Evolutionary conservation across 1,139 yeast genomes (phyloP), one percentile per base, ranked within the genome.

Genomic region (Saccharomycopsis crataegensis): DNA sequence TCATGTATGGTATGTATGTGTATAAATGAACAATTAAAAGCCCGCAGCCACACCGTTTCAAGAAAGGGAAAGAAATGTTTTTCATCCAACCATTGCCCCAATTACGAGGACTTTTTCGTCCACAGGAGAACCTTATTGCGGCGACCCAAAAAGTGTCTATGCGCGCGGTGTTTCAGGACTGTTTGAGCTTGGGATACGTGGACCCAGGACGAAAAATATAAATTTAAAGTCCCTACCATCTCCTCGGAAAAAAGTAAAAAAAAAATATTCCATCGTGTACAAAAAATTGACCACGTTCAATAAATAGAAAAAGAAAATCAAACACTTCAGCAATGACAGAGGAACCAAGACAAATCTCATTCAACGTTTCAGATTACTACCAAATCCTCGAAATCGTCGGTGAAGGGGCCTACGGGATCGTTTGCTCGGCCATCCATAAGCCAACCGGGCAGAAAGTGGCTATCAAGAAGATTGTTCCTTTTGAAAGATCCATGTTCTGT

Each of bases 321-420:
- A 22, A 22, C 28, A 22, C 28, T 4, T 3, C 28, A 22, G 46
- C n/a, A 40, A 57, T 51, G 53, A 54, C 52, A 46, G 60, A 55
- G 48, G 55, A 57, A 46, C 61, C 70, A 9, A 60, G 85, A 46
- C 78, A 78, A 64, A 77, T 85, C 49, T 76, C 89, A 33, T 89
- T 89, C 71, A 86, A 87, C 62, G 93, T 89, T 34, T 80, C 89
- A 49, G 90, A 85, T 61, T 87, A 84, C 66, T 89, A 89, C 67
- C 88, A 85, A 66, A 82, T 89, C 56, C 73, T 80, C 38, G 94
- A 87, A 62, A 82, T 88, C 16, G 87, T 89, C 12, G 99, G 99
- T 6, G 97, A 91, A 67, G 99, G 99, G n/a, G 99, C 99, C 1
- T 93, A 93, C 64, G 99, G 99, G 4, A 81, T 93, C 14, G 99